Conservation (phyloP, 805 yeast genomes). For the Starmerella scarabaei region DNA sequence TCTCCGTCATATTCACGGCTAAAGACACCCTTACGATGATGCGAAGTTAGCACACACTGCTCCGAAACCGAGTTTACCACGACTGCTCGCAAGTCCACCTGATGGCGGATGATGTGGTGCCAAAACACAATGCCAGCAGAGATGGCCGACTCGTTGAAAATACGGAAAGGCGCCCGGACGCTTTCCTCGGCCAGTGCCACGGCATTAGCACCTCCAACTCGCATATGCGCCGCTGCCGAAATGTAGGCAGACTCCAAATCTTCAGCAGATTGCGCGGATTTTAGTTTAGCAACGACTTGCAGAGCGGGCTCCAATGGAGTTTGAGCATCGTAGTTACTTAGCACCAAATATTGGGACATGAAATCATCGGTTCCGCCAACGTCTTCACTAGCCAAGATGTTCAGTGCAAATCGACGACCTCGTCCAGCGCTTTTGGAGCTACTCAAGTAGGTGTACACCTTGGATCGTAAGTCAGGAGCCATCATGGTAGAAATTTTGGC, state of each 20-base stretch:
- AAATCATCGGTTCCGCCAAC: conserved; percentile 26
- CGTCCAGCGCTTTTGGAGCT: conserved; percentile 29
- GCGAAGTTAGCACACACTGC: conserved; percentile 56
- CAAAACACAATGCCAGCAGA: conserved; percentile 61
- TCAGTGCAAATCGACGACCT: conserved; percentile 85
- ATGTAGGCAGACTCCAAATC: conserved; percentile 6
- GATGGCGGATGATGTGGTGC: conserved; percentile 63
- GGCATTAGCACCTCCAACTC: conserved; percentile 2
- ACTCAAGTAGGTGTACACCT: conserved; percentile 61
- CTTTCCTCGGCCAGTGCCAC: conserved; percentile 19
- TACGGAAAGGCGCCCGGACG: conserved; percentile 48
- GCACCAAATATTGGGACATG: conserved; percentile 12
- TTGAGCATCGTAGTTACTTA: conserved; percentile 7
- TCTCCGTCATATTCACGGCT: conserved; percentile 41
- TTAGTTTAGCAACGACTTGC: neutral
- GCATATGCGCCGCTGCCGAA: conserved; percentile 6
- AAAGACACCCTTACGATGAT: conserved; percentile 50
- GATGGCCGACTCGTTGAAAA: conserved; percentile 47
- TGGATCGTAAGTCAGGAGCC: conserved; percentile 61
- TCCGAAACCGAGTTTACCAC: conserved; percentile 55
- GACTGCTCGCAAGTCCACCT: conserved; percentile 43
- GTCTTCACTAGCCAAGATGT: conserved; percentile 39
- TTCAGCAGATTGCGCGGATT: neutral
- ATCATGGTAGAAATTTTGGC: conserved; percentile 42
- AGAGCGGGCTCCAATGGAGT: neutral